Evolutionary conservation across 2,329 filamentous ascomycete species (phyloP).

Genomic region (Graphium sp.): DNA sequence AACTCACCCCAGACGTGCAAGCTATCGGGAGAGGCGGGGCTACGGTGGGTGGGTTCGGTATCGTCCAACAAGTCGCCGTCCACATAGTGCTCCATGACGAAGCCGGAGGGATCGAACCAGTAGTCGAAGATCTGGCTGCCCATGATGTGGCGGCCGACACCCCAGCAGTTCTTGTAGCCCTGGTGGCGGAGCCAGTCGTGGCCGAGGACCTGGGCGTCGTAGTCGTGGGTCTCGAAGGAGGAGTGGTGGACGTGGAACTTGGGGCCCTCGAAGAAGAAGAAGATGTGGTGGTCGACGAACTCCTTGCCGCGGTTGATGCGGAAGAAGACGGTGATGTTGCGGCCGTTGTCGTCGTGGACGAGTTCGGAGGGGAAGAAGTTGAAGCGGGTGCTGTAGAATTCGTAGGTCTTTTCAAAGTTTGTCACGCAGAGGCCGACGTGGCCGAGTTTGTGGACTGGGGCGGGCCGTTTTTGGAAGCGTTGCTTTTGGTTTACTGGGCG

Average conservation of each 20-base stretch:
- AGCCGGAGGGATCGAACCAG: conserved; percentile 35
- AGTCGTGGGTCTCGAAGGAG: conserved; percentile 55
- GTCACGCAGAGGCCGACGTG: conserved; percentile 38
- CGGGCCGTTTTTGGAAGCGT: conserved; percentile 28
- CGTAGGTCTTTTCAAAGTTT: conserved; percentile 26
- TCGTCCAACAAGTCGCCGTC: conserved; percentile 50
- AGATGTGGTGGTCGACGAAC: conserved; percentile 31
- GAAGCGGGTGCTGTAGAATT: conserved; percentile 32
- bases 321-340: conserved; percentile 26
- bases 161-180: conserved; percentile 51
- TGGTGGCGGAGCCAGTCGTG: conserved; percentile 51
- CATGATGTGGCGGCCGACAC: conserved; percentile 52
- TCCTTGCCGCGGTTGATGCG: conserved; percentile 24
- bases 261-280: conserved; percentile 30
- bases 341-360: conserved; percentile 8
- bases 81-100: conserved; percentile 55
- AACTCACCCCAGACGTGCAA: conserved; percentile 26
- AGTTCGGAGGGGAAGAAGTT: conserved; percentile 31
- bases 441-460: conserved; percentile 33
- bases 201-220: conserved; percentile 52
- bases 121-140: conserved; percentile 49
- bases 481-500: conserved; percentile 26
- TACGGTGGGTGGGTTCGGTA: conserved; percentile 27
- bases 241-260: conserved; percentile 46
- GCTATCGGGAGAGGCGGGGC: conserved; percentile 20